Evolutionary conservation across 495 filamentous ascomycete species (phyloP), one percentile per base, ranked within the genome.

Genomic region (Penicillium samsonianum): DNA sequence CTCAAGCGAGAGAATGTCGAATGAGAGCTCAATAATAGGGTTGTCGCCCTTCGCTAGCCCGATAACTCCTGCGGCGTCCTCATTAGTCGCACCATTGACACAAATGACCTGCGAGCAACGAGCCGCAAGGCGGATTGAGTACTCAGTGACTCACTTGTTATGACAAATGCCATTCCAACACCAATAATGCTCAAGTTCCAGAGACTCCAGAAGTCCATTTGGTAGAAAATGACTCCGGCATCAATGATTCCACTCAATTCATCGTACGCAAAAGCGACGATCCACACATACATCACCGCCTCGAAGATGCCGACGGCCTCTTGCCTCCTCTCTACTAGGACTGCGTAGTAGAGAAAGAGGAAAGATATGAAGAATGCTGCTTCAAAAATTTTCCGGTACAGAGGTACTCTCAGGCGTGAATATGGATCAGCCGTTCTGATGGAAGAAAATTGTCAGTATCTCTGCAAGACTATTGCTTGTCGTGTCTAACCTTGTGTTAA

Each of bases 321-420:
- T 10, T 76, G 67, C 38, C 80, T 80, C 50, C 82, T 67, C 58
- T 85, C 78, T 71, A 94, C 81, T 41, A 96, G 78, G 11, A 96
- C 91, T 20, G 84, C 82, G 63, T 95, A 96, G 67, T 96, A 97
- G 9, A 97, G 77, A 44, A 81, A 73, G 19, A 97, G 73, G 55
- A 96, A 90, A n/a, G 80, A 81, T 41, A 84, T 79, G 64, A 98
- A 96, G 74, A 96, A 98, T 5, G 86, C 63, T 19, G 91, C 88
- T 70, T 98, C 91, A 61, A 93, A 96, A 8, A 84, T 82, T 68
- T 96, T 96, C 38, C 92, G 85, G 65, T 98, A 97, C 55, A 87
- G 86, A n/a, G 93, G 93, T 0, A 96, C 92, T 49, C 92, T 79
- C 19, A 98, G 79, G 23, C 93, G 83, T 50, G 87, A 91, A 65